Base-by-base conservation (phyloP, 2,329 filamentous ascomycete species). In the Aureobasidium uvarum region DNA sequence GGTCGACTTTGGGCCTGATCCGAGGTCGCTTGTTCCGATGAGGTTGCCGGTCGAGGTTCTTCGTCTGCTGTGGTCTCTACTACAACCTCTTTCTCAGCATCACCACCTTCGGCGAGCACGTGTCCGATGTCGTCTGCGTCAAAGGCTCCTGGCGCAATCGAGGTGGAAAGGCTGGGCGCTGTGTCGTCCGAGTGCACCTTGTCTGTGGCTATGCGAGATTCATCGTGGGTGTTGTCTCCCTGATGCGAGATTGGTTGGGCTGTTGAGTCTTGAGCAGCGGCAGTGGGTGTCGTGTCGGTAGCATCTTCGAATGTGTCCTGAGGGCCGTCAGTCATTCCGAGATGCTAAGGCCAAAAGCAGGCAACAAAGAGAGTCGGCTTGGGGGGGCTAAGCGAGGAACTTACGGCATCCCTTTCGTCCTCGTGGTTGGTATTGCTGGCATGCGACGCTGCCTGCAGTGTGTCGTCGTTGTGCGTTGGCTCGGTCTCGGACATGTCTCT, bases 241-340 rank as follows among this genome's bases (percentile, higher is more conserved):
- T 67, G 51, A 72, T 65, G 39, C 71, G 68, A 64, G 68, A 66
- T 23, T 71, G 72, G 41, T 68, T 66, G 67, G 76, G 70, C 41
- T 54, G 56, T 39, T 66, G 65, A 16, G 54, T 62, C 65, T 28
- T 66, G 56, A 28, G 69, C 71, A 46, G 71, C 67, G 16, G 69
- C 70, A 50, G 70, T 70, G 20, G 68, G 64, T 13, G 72, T 69
- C 59, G 82, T 85, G 76, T 91, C 89, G 70, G 86, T 80, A 64
- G 91, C 92, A 81, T 96, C 92, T 79, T 96, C 91, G 73, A 96
- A 96, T 18, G 85, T 85, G 72, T 93, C 89, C 88, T 91, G 74
- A 39, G 7, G 18, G 23, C 18, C 23, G 18, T 58, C 52, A 64
- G 41, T 23, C 18, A 58, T 13, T n/a, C n/a, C 3, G 14, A 11